Conservation (phyloP, 208 protist genomes). For the Trypanosomatidae sp. region DNA sequence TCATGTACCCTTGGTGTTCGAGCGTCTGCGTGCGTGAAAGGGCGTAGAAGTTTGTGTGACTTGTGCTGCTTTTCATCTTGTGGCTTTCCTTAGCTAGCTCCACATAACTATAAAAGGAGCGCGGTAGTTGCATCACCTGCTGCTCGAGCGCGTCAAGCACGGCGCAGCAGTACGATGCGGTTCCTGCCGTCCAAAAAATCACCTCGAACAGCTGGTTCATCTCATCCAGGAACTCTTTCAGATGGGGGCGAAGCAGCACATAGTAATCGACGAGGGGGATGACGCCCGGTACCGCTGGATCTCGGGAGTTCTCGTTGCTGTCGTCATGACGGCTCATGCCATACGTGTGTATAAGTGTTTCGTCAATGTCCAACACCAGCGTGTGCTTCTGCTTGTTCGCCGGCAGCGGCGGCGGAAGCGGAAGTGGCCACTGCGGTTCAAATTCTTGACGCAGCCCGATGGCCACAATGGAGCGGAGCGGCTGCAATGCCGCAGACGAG, state of each 20-base stretch:
- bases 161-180: constrained; percentile 79
- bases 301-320: constrained; percentile 10
- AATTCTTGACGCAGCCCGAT: constrained; percentile 53
- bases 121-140: constrained; percentile 70
- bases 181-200: constrained; percentile 88
- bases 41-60: constrained; percentile 81
- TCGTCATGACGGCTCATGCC: constrained; percentile 39
- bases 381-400: constrained; percentile 52
- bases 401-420: constrained; percentile 57
- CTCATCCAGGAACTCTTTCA: constrained; percentile 73
- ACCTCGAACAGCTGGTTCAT: constrained; percentile 83
- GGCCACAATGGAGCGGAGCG: constrained; percentile 46
- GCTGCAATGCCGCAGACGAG: constrained; percentile 11
- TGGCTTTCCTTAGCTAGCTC: constrained; percentile 42
- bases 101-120: constrained; percentile 67
- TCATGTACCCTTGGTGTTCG: constrained; percentile 77
- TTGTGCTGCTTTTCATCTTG: constrained; percentile 32
- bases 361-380: constrained; percentile 89
- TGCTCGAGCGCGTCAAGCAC: constrained; percentile 76
- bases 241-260: constrained; percentile 62
- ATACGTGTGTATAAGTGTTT: constrained; percentile 80
- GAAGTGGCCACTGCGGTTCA: constrained; percentile 65
- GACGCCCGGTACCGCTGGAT: constrained; percentile 19
- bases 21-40: constrained; percentile 85
- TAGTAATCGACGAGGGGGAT: constrained; percentile 40